Evolutionary conservation across 495 filamentous ascomycete genomes (phyloP), one percentile per base, ranked within the genome.

Genomic region (Penicillium ucsense): DNA sequence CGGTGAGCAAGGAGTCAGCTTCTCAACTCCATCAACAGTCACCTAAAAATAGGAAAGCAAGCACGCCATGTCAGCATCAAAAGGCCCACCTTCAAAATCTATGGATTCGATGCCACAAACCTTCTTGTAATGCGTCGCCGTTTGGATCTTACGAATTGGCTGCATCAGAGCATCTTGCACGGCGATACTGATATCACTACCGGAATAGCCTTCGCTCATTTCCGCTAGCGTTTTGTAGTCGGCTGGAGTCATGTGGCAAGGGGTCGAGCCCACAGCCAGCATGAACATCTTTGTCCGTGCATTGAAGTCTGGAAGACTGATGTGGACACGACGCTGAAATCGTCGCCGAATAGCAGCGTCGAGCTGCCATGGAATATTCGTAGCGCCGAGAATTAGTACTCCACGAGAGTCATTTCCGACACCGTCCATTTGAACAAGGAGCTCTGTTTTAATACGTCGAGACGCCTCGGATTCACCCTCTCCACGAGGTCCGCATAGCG

Each of bases 341-440:
- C 92, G 88, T 62, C 92, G 80, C 47, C 94, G 82, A 58, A 99
- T 97, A 48, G 92, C 92, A n/a, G 89, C 88, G 67, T 99, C 92
- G 35, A 99, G 76, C 68, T 99, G 92, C 92, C 92, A 99, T 6
- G 92, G 92, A 59, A 99, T 97, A 62, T 99, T 99, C 40, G 92
- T 99, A 46, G 92, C 92, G 43, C 94, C 92, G 8, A 99, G 77
- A 37, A 99, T 94, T 33, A 99, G 74, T 7, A 99, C 91, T 35
- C 91, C 94, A 57, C 83, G 88, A 45, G 82, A 88, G 67, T 96
- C 92, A 36, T 89, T 88, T 37, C 94, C 94, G 4, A 99, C 92
- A 65, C 92, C 92, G 57, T 99, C 92, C 92, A 99, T 99, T 62
- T 99, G 92, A 9, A 99, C 94, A 12, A 99, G 78, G 64, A 99